Evolutionary conservation across 352 stramenopile genomes (phyloP), one percentile per base, ranked within the genome.

Genomic region (Phytopythium delawarense): DNA sequence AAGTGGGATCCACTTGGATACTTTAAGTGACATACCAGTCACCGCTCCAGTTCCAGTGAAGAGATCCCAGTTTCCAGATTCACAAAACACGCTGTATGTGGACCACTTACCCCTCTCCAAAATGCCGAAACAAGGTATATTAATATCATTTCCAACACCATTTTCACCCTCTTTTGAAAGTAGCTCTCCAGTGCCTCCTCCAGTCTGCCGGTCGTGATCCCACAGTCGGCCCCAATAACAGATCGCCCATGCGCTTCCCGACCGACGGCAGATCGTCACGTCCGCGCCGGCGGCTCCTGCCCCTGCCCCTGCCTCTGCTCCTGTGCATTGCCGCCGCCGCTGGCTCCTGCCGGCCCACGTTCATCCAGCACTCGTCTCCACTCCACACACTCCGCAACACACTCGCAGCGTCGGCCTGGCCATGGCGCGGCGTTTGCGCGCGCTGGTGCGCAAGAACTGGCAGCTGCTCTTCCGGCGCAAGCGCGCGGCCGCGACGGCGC

Each of bases 381-480:
- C 35, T 15, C 35, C 35, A 16, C 35, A 40, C 35, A 16, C 35
- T 15, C 35, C 5, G 2, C 35, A 40, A 40, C 35, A 40, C 35
- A 15, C 35, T 11, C 35, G 8, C 35, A 16, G 35, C 35, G 35
- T 4, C 35, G 35, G 35, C 20, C 1, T 32, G 25, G 25, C 28
- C 25, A 30, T 23, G 25, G 16, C 3, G 15, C 21, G 35, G 7
- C 23, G 4, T 44, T 30, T 55, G 56, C 45, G 7, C 34, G 58
- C 58, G 58, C 23, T 63, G 35, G 34, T 53, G 46, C 50, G 58
- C 30, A 46, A 50, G 23, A 63, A 63, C 58, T 63, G 58, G 58
- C 65, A 69, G 40, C 65, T 72, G 34, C 57, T 72, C 12, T 40
- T 72, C 30, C 66, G 64, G 57, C 65, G 65, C 48, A 61, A 61